A percentile compares a stretch with the other conserved stretches of the same genome.
phyloP scores from a whole-genome alignment of 768 basidiomycete genomes.

The Pulveroboletus ravenelii region DNA sequence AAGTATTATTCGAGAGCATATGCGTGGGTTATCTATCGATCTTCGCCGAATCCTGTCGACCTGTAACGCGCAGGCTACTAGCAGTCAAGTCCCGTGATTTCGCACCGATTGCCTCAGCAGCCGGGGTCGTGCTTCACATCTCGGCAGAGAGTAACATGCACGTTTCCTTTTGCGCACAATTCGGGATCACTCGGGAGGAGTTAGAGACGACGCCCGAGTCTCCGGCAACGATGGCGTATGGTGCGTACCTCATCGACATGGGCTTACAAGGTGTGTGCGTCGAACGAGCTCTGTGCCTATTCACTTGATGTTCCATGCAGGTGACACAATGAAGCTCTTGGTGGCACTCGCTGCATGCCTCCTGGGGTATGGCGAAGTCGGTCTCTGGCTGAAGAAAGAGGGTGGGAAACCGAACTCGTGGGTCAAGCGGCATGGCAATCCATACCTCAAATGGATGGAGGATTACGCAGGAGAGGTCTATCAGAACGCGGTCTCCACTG shows the following conservation, averaged over 20 bases:
- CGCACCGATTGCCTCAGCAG: constrained; percentile 55
- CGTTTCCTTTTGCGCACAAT: constrained; percentile 61
- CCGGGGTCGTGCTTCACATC: constrained; percentile 59
- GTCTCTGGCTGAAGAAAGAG: constrained; percentile 71
- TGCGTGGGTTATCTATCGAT: constrained; percentile 39
- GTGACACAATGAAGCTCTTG: constrained; percentile 66
- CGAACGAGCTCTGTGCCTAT: neutral
- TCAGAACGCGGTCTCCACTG: constrained; percentile 65
- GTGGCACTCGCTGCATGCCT: constrained; percentile 84
- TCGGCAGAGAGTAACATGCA: constrained; percentile 71
- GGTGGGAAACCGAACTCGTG: constrained; percentile 40
- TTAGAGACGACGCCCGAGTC: constrained; percentile 62
- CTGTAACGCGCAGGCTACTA: constrained; percentile 46
- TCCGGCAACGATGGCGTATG: constrained; percentile 76
- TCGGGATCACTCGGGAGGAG: constrained; percentile 60
- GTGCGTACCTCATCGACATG: constrained; percentile 77
- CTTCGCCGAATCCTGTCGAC: neutral
- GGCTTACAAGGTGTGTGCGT: constrained; percentile 44
- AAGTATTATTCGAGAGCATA: constrained; percentile 85
- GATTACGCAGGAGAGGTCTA: constrained; percentile 73
- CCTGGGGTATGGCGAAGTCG: constrained; percentile 90
- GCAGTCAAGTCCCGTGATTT: constrained; percentile 73
- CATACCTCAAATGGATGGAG: constrained; percentile 72
- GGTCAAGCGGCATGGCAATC: constrained; percentile 62
- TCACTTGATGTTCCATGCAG: constrained; percentile 28